Evolutionary conservation across 2,329 filamentous ascomycete genomes (phyloP).

Genomic region (Berkeleyomyces rouxiae): DNA sequence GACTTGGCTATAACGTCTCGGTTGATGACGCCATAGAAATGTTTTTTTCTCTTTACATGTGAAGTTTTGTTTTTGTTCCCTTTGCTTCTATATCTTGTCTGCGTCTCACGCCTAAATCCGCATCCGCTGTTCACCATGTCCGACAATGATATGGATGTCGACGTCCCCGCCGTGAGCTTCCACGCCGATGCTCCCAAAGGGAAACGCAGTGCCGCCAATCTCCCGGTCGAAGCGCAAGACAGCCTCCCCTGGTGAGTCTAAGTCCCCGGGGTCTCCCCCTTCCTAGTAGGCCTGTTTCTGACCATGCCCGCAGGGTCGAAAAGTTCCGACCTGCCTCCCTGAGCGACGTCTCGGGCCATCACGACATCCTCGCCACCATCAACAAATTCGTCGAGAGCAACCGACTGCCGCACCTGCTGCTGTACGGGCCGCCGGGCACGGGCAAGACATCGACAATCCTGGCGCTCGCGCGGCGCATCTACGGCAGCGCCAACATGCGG

Average conservation of each 20-base stretch:
- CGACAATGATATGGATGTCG: conserved; percentile 46
- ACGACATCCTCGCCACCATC: conserved; percentile 93
- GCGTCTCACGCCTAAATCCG: not conserved
- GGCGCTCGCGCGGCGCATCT: conserved; percentile 82
- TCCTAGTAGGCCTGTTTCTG: not conserved
- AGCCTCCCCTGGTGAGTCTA: conserved; percentile 68
- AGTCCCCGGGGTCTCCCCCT: not conserved
- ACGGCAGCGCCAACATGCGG: conserved; percentile 78
- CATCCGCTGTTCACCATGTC: conserved; percentile 29
- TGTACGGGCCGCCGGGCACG: conserved; percentile 91
- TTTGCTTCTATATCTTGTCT: not conserved
- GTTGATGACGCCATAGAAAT: no score
- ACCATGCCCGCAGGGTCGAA: conserved; percentile 53
- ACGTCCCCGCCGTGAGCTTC: conserved; percentile 42
- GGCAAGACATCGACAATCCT: conserved; percentile 96
- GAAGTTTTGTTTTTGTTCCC: not conserved
- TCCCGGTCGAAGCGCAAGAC: conserved; percentile 87
- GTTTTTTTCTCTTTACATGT: no score
- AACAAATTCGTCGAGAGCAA: conserved; percentile 96
- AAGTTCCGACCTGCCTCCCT: conserved; percentile 87
- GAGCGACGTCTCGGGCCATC: conserved; percentile 85
- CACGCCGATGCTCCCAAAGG: conserved; percentile 67
- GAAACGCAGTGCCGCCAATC: conserved; percentile 80
- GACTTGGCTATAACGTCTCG: not conserved
- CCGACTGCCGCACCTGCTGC: conserved; percentile 80